Evolutionary conservation across 805 yeast genomes (phyloP), one percentile per base, ranked within the genome.

Genomic region (Suhomyces vadensis): DNA sequence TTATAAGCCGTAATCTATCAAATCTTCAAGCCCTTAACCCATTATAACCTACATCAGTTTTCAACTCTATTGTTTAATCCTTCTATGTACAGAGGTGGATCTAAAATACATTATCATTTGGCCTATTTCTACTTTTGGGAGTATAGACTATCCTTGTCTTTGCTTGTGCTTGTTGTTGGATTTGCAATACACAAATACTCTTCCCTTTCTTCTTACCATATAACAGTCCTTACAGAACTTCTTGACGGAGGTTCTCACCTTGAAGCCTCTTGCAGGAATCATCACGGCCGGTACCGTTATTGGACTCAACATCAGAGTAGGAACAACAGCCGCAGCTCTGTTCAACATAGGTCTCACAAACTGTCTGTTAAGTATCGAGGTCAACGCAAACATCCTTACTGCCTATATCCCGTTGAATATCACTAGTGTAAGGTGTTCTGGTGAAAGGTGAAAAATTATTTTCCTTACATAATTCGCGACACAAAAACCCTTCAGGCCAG

Each of bases 81-180:
- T 20, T 23, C 37, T 35, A 35, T 35, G 37, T 35, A 35, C 37
- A 35, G 22, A 11, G 24, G 8, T 24, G 10, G 10, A 24, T 24
- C 11, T 24, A 24, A n/a, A n/a, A n/a, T n/a, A n/a, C n/a, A n/a
- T n/a, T n/a, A n/a, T n/a, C n/a, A n/a, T n/a, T n/a, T n/a, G n/a
- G n/a, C n/a, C n/a, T n/a, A n/a, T n/a, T n/a, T n/a, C n/a, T n/a
- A n/a, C n/a, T n/a, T n/a, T n/a, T n/a, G n/a, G n/a, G 10, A 24
- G 26, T 24, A 24, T 24, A 29, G 16, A 31, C 40, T 63, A 83
- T 55, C 88, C 88, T 66, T 88, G 96, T 66, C 96, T 87, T 68
- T 91, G 97, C 69, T 91, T 91, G 68, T 91, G 98, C 63, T 88
- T 89, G 50, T 90, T 89, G 63, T 91, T 88, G 38, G 94, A 75